Evolutionary conservation across 768 basidiomycete species (phyloP).

Genomic region (Pholiota microspora): DNA sequence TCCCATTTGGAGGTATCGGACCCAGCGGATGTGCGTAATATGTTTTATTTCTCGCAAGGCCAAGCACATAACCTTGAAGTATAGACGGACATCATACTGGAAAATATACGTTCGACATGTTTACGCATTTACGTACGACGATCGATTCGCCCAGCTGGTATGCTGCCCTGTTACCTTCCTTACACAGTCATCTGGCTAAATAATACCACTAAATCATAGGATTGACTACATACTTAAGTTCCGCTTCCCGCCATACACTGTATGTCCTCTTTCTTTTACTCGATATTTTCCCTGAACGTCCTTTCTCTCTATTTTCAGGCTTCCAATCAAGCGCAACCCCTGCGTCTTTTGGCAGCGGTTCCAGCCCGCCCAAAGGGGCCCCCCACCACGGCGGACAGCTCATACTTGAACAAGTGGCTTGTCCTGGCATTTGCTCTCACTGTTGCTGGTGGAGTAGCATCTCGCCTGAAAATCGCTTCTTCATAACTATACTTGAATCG

Average conservation of each 20-base stretch:
- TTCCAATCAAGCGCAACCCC: constrained; percentile 23
- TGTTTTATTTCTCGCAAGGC: constrained; percentile 25
- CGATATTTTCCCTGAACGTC: too few relatives aligned
- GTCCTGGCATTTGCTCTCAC: too few relatives aligned
- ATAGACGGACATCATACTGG: constrained; percentile 68
- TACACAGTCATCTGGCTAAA: too few relatives aligned
- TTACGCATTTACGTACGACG: constrained; percentile 71
- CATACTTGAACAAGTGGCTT: too few relatives aligned
- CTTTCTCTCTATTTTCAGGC: constrained; percentile 23
- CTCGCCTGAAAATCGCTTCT: too few relatives aligned
- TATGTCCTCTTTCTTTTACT: background rate
- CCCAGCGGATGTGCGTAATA: constrained; percentile 74
- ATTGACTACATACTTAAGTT: constrained; percentile 45
- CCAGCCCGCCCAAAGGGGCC: constrained; percentile 46
- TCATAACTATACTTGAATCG: too few relatives aligned
- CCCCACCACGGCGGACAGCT: constrained; percentile 18
- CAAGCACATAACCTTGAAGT: too few relatives aligned
- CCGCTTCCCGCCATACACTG: constrained; percentile 54
- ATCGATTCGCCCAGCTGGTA: constrained; percentile 60
- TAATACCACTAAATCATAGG: constrained; percentile 32
- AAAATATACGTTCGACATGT: constrained; percentile 73
- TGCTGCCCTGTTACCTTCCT: too few relatives aligned
- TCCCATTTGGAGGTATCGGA: constrained; percentile 42
- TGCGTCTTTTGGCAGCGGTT: constrained; percentile 28
- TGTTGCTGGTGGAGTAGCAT: too few relatives aligned